Conservation (phyloP, 2,329 filamentous ascomycete genomes). For the Sclerotinia trifoliorum region DNA sequence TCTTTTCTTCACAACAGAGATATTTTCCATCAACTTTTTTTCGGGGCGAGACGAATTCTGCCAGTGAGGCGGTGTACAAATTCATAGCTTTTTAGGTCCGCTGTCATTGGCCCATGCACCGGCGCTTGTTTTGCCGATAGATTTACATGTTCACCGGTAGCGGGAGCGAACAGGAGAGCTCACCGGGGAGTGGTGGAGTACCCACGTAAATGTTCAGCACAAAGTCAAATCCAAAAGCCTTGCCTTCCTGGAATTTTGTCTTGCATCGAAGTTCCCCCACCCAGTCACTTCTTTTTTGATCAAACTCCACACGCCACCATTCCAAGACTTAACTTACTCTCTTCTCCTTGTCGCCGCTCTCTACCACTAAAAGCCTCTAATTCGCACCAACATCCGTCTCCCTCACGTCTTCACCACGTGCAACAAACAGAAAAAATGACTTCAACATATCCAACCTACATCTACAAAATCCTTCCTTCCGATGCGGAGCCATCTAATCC, state of each 20-base stretch:
- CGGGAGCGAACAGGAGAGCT: background rate
- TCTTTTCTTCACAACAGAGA: conserved; percentile 1
- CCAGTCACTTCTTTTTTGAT: background rate
- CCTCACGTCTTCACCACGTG: background rate
- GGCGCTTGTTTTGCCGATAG: no score
- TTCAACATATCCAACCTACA: conserved; percentile 32
- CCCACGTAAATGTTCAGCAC: no score
- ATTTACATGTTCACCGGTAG: background rate
- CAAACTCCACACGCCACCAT: background rate
- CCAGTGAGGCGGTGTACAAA: background rate
- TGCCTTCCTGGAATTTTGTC: background rate
- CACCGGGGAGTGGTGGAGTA: no score
- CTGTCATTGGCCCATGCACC: conserved; percentile 7
- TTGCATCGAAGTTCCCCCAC: background rate
- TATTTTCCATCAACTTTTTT: conserved; percentile 23
- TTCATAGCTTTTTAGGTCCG: background rate
- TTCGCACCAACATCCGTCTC: background rate
- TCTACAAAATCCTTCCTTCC: conserved; percentile 39
- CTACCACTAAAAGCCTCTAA: background rate
- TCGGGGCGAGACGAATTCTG: conserved; percentile 14
- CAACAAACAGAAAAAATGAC: conserved; percentile 24
- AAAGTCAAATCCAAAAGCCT: background rate
- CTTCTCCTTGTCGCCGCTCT: no score
- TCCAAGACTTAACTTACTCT: background rate
- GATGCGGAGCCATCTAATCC: conserved; percentile 29